These are phyloP conservation scores for Colletotrichum phormii DNA, from an alignment of 2,329 filamentous ascomycete species.

Conservation along the genomic window DNA sequence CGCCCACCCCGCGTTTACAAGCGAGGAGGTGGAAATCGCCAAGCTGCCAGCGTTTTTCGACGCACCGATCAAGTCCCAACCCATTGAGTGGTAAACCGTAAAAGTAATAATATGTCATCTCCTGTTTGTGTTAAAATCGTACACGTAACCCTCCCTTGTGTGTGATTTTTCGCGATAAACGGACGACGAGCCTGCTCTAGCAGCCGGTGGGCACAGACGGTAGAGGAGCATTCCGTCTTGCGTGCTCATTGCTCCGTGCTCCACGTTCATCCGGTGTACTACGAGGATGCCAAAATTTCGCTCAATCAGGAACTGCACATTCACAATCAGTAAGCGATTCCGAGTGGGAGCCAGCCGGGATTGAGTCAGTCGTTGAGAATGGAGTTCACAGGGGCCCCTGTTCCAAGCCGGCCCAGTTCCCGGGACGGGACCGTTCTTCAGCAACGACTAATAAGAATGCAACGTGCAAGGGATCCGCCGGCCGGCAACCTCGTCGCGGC, in stretches of 20 bases:
- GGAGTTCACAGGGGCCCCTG: constrained; percentile 21
- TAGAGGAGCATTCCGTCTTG: neutral
- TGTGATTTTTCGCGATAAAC: neutral
- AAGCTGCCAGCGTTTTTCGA: constrained; percentile 26
- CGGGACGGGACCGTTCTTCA: neutral
- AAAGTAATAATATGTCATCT: neutral
- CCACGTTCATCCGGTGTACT: constrained; percentile 1
- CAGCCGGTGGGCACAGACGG: neutral
- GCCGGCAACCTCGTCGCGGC: no score
- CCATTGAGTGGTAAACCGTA: constrained; percentile 26
- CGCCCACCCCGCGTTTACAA: constrained; percentile 14
- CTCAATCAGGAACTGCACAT: constrained; percentile 4
- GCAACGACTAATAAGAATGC: neutral
- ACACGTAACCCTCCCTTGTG: neutral
- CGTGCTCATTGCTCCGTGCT: neutral
- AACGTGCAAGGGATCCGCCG: neutral
- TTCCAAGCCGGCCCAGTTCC: constrained; percentile 1
- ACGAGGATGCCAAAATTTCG: neutral
- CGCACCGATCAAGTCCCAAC: constrained; percentile 13
- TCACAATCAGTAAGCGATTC: neutral
- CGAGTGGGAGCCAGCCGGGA: neutral
- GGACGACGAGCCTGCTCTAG: neutral
- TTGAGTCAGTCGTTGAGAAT: constrained; percentile 18
- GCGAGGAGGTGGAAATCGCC: constrained; percentile 2
- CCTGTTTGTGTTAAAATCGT: no score